These are phyloP conservation scores for Arthrobotrys pseudoclavata DNA, from an alignment of 2,329 filamentous ascomycete species.

Conservation along the genomic window DNA sequence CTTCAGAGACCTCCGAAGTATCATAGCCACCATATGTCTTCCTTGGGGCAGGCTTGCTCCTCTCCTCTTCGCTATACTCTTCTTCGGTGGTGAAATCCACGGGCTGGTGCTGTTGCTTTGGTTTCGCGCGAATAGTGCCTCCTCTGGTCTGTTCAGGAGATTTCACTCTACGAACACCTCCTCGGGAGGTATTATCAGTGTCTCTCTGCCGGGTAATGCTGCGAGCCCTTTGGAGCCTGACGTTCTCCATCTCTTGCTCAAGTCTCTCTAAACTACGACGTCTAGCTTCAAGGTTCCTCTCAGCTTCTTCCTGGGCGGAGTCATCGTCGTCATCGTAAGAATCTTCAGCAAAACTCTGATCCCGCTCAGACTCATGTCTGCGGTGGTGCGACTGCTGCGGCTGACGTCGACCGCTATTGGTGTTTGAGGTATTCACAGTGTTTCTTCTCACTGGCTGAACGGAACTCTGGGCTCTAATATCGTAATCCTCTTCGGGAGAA, in stretches of 20 bases:
- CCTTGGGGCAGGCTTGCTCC: constrained; percentile 19
- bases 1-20: constrained; percentile 47
- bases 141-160: constrained; percentile 46
- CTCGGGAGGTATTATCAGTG: constrained; percentile 33
- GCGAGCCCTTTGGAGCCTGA: constrained; percentile 52
- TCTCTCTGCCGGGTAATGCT: constrained; percentile 50
- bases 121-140: constrained; percentile 38
- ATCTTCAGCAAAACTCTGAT: constrained; percentile 54
- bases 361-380: constrained; percentile 40
- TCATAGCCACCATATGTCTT: constrained; percentile 56
- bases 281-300: constrained; percentile 47
- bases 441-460: constrained; percentile 30
- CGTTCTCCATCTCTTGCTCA: constrained; percentile 55
- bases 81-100: constrained; percentile 47
- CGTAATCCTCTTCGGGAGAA: constrained; percentile 49
- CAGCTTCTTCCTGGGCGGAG: constrained; percentile 56
- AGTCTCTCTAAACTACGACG: constrained; percentile 57
- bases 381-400: constrained; percentile 22
- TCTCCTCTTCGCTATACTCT: constrained; percentile 51
- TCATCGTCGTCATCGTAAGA: constrained; percentile 49
- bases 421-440: constrained; percentile 29
- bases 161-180: constrained; percentile 35
- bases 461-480: constrained; percentile 35
- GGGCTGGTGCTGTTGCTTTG: constrained; percentile 32
- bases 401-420: constrained; percentile 14